Evolutionary conservation across 345 rosid genomes (phyloP).

Genomic region (Sonneratia caseolaris): DNA sequence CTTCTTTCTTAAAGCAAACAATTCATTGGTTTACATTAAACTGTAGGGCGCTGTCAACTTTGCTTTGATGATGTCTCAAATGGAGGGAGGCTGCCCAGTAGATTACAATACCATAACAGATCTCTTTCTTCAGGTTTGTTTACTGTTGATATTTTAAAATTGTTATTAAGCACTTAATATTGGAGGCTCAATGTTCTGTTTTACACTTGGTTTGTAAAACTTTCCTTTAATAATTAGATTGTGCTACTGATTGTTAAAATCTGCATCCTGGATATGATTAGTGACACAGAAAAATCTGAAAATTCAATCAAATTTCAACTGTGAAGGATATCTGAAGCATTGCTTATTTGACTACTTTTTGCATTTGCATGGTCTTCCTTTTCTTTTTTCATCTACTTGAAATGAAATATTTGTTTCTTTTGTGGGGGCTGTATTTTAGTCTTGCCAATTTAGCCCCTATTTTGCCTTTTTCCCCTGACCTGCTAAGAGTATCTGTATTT

Average conservation of each 20-base stretch:
- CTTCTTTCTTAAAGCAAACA: no score
- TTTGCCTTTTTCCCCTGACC: no score
- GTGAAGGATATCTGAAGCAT: no score
- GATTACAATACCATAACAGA: slow-evolving; percentile 96
- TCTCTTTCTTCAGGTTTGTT: slow-evolving; percentile 92
- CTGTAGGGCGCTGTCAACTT: slow-evolving; percentile 94
- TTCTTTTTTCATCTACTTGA: not conserved
- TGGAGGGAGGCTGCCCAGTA: slow-evolving; percentile 99
- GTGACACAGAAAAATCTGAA: not conserved
- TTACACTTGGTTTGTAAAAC: not conserved
- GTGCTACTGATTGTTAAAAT: not conserved
- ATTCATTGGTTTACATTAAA: not conserved
- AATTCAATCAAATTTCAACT: no score
- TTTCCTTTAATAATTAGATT: not conserved
- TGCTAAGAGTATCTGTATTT: not conserved
- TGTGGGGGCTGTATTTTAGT: not conserved
- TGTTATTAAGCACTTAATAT: not conserved
- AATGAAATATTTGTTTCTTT: not conserved
- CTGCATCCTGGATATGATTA: not conserved
- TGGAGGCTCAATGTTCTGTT: not conserved
- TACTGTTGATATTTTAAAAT: not conserved
- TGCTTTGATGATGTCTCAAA: slow-evolving; percentile 99
- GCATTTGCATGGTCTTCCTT: no score
- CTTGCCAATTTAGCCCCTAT: not conserved
- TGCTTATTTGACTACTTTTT: no score